Evolutionary conservation across 805 yeast genomes (phyloP).

Genomic region (Saccharomyces cerevisiae): DNA sequence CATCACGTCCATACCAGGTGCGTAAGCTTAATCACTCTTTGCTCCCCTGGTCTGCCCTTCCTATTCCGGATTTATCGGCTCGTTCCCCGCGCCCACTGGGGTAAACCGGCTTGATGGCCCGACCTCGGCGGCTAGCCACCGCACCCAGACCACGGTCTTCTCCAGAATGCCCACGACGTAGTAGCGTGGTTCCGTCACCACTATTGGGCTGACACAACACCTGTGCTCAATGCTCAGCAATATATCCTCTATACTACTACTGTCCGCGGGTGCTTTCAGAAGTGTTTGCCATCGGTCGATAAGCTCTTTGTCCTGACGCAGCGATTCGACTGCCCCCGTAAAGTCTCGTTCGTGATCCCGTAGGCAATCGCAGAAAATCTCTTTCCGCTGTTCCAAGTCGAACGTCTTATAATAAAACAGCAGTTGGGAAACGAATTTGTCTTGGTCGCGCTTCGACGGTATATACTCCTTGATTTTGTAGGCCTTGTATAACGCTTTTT

Average conservation of each 20-base stretch:
- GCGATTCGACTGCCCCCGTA: not conserved
- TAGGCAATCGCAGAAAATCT: conserved; percentile 12
- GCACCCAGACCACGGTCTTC: conserved; percentile 7
- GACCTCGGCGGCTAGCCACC: not conserved
- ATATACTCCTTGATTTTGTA: conserved; percentile 18
- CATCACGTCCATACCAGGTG: not conserved
- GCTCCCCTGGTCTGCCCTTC: not conserved
- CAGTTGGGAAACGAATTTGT: conserved; percentile 18
- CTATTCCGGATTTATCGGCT: not conserved
- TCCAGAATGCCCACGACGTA: conserved; percentile 23
- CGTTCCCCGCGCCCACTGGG: not conserved
- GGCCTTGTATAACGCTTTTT: conserved; percentile 19
- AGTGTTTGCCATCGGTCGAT: not conserved
- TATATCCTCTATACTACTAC: not conserved
- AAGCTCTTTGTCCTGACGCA: not conserved
- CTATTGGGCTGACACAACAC: not conserved
- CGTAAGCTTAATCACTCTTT: not conserved
- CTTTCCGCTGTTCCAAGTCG: conserved; percentile 10
- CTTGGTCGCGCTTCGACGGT: conserved; percentile 17
- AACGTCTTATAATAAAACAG: conserved; percentile 24
- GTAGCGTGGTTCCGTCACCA: conserved; percentile 13
- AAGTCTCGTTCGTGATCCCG: conserved; percentile 1
- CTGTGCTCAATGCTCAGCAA: not conserved
- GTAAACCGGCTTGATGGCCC: not conserved
- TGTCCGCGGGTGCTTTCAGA: not conserved